phyloP scores from a whole-genome alignment of 306 rosid species.

The Cicer arietinum region DNA sequence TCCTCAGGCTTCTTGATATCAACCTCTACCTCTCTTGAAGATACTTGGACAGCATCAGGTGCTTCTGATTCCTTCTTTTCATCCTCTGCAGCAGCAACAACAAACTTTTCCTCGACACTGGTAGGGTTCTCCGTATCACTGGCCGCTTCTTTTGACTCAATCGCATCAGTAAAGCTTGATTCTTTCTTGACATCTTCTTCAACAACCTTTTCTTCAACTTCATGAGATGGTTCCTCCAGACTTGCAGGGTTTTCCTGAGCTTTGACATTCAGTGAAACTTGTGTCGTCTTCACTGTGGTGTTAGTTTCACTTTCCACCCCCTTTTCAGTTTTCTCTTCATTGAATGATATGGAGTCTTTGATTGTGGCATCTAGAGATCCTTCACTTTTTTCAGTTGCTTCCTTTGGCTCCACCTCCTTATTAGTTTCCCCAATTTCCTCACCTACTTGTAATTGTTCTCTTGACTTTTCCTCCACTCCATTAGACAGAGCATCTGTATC shows the following conservation, averaged over 20 bases:
- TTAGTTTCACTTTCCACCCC: slow-evolving; percentile 43
- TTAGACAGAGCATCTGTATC: slow-evolving; percentile 15
- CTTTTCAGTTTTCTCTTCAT: slow-evolving; percentile 43
- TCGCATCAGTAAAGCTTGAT: slow-evolving; percentile 39
- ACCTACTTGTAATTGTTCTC: slow-evolving; percentile 38
- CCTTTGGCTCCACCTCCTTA: slow-evolving; percentile 46
- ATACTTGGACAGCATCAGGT: slow-evolving; percentile 41
- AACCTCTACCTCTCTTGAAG: slow-evolving; percentile 48
- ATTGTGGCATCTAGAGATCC: slow-evolving; percentile 38
- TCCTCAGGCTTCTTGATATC: slow-evolving; percentile 49
- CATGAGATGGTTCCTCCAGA: slow-evolving; percentile 48
- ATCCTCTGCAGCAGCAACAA: slow-evolving; percentile 39
- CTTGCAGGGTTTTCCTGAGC: slow-evolving; percentile 32
- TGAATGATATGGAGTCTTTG: slow-evolving; percentile 23
- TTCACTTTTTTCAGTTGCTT: slow-evolving; percentile 37
- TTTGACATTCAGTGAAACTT: slow-evolving; percentile 44
- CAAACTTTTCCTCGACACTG: slow-evolving; percentile 41
- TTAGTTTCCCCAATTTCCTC: slow-evolving; percentile 46
- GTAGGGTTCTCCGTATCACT: slow-evolving; percentile 9
- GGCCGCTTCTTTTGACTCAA: slow-evolving; percentile 37
- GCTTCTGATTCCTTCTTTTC: slow-evolving; percentile 51
- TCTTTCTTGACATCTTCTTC: slow-evolving; percentile 51
- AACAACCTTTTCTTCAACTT: slow-evolving; percentile 36
- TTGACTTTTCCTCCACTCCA: slow-evolving; percentile 45
- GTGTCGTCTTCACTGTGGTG: slow-evolving; percentile 18